A percentile compares a stretch with the other conserved stretches of the same genome.
phyloP scores from a whole-genome alignment of 2,329 filamentous ascomycete genomes.

The Nemania sp. region DNA sequence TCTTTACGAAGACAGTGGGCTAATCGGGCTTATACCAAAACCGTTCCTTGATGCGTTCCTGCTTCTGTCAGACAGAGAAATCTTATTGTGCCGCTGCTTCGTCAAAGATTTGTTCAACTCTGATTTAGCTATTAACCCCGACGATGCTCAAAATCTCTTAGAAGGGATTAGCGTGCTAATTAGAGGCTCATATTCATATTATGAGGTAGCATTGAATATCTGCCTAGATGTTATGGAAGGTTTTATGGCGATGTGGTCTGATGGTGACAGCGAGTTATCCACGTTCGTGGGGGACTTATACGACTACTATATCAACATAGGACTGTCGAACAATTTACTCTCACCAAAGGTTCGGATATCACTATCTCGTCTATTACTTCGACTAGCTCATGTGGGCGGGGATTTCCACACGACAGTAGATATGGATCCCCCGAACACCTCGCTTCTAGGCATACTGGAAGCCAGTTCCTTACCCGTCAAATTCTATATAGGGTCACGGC shows the following conservation, averaged over 20 bases:
- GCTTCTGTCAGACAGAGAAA: constrained; percentile 62
- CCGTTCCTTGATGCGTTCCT: constrained; percentile 64
- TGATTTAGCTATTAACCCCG: constrained; percentile 62
- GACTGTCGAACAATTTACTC: constrained; percentile 74
- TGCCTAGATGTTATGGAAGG: constrained; percentile 76
- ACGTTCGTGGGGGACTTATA: constrained; percentile 81
- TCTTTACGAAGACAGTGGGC: constrained; percentile 57
- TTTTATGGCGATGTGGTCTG: constrained; percentile 72
- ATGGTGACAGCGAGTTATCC: constrained; percentile 69
- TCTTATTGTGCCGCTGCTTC: constrained; percentile 64
- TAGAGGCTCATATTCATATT: constrained; percentile 72
- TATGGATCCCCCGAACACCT: constrained; percentile 73
- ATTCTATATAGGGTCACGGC: constrained; percentile 75
- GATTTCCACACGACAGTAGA: constrained; percentile 72
- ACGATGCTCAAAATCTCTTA: constrained; percentile 62
- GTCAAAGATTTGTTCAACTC: constrained; percentile 65
- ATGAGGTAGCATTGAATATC: constrained; percentile 77
- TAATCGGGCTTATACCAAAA: constrained; percentile 63
- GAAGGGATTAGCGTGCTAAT: constrained; percentile 65
- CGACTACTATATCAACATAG: constrained; percentile 76
- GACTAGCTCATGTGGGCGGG: constrained; percentile 74
- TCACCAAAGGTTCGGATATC: constrained; percentile 76
- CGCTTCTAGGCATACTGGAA: constrained; percentile 78
- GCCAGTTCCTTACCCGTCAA: constrained; percentile 77
- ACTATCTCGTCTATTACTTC: constrained; percentile 76